Evolutionary conservation across 1,284 basidiomycete species (phyloP).

Genomic region (Peniophora sp.): DNA sequence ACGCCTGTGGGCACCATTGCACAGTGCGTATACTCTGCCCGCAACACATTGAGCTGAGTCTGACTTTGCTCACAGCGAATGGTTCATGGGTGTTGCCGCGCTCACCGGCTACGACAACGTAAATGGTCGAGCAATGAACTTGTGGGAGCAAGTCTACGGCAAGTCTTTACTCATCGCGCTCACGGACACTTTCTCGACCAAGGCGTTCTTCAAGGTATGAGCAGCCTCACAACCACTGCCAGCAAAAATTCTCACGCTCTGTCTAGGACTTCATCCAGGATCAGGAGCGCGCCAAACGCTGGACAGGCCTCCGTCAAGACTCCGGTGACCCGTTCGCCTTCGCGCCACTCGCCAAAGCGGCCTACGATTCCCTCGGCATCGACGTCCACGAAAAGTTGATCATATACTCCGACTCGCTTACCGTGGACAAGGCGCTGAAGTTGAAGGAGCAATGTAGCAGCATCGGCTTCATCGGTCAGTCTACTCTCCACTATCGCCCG

Average conservation of each 20-base stretch:
- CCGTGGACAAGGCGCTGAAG: slow-evolving; percentile 61
- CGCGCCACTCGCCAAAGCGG: slow-evolving; percentile 60
- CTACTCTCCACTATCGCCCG: not conserved
- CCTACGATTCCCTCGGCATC: slow-evolving; percentile 62
- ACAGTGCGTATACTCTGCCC: slow-evolving; percentile 48
- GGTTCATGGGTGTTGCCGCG: slow-evolving; percentile 93
- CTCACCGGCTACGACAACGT: slow-evolving; percentile 72
- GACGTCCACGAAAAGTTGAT: slow-evolving; percentile 62
- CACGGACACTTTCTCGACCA: slow-evolving; percentile 89
- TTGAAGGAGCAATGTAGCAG: slow-evolving; percentile 68
- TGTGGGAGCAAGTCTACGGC: slow-evolving; percentile 80
- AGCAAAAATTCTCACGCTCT: too few relatives aligned
- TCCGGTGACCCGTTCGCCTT: slow-evolving; percentile 82
- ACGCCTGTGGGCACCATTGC: slow-evolving; percentile 80
- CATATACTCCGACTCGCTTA: slow-evolving; percentile 78
- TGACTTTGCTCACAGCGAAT: slow-evolving; percentile 50
- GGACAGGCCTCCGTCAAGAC: slow-evolving; percentile 86
- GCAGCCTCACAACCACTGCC: not conserved
- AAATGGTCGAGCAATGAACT: slow-evolving; percentile 66
- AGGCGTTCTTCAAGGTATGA: slow-evolving; percentile 70
- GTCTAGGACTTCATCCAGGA: slow-evolving; percentile 58
- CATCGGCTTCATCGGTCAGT: slow-evolving; percentile 66
- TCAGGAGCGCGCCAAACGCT: slow-evolving; percentile 54
- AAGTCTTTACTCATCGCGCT: slow-evolving; percentile 60
- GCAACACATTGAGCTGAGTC: not conserved